Evolutionary conservation across 108 stramenopile genomes (phyloP).

Genomic region (Aurantiochytrium sp.): DNA sequence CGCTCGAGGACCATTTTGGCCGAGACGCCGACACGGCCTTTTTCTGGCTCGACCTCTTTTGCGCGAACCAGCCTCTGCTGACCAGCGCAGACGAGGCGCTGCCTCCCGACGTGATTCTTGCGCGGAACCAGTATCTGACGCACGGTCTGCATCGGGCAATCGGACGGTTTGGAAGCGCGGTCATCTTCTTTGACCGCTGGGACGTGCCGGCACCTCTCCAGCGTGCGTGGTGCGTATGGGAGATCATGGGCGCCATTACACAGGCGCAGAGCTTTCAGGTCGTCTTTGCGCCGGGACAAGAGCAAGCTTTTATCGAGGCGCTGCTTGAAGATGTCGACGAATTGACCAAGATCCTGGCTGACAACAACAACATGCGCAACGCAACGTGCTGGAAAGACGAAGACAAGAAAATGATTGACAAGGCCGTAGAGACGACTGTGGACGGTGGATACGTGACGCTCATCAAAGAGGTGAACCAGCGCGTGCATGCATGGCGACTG

Average conservation of each 20-base stretch:
- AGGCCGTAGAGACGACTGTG: not conserved
- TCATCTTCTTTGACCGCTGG: not conserved
- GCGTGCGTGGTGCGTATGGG: not conserved
- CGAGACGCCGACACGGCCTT: not conserved
- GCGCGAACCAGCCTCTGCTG: not conserved
- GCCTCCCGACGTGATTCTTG: not conserved
- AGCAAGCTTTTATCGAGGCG: not conserved
- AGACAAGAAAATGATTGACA: not conserved
- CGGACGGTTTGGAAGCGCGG: not conserved
- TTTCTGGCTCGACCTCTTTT: not conserved
- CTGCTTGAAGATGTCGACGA: not conserved
- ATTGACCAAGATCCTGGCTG: not conserved
- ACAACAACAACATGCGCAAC: not conserved
- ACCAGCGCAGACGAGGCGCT: not conserved
- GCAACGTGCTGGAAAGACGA: not conserved
- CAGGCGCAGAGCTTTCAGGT: not conserved
- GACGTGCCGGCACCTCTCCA: not conserved
- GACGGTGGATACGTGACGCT: not conserved
- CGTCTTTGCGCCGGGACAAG: not conserved
- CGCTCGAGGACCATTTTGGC: not conserved
- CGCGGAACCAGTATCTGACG: not conserved
- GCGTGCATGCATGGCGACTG: not conserved
- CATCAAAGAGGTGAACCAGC: not conserved
- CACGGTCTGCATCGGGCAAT: not conserved
- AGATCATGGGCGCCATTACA: not conserved